Conservation (phyloP, 2,329 filamentous ascomycete species). For the Colletotrichum noveboracense region DNA sequence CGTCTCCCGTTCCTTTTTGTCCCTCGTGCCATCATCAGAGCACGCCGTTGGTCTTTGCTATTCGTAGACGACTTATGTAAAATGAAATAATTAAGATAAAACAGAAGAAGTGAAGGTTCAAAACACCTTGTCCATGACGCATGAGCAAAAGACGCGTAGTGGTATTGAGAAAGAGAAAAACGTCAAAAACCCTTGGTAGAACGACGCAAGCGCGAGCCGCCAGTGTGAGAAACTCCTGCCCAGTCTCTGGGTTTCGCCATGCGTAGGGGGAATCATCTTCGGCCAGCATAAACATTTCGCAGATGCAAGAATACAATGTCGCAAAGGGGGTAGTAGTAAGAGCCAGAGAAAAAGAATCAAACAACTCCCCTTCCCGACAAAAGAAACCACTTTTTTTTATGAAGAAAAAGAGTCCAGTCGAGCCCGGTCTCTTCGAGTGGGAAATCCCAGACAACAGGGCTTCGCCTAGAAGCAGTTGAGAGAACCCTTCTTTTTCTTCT, state of each 20-base stretch:
- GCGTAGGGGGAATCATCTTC: conserved; percentile 22
- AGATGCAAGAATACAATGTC: conserved; percentile 3
- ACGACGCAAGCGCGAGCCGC: conserved; percentile 16
- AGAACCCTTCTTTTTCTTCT: conserved; percentile 93
- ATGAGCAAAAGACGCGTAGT: conserved; percentile 9
- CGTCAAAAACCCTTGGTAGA: background rate
- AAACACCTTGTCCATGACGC: background rate
- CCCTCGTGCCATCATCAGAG: conserved; percentile 17
- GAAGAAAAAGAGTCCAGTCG: conserved; percentile 28
- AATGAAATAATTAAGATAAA: conserved; percentile 4
- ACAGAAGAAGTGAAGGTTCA: conserved; percentile 1
- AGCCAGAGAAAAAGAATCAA: conserved; percentile 9
- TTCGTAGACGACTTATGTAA: conserved; percentile 14
- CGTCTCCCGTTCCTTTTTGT: background rate
- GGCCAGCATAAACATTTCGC: conserved; percentile 17
- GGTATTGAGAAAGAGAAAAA: conserved; percentile 4
- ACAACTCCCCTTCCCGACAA: background rate
- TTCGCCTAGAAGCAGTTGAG: conserved; percentile 90
- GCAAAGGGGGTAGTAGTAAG: conserved; percentile 16
- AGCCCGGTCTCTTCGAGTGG: background rate
- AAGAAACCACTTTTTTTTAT: background rate
- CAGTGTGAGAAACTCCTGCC: conserved; percentile 19
- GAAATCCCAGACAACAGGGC: conserved; percentile 21
- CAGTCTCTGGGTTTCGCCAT: conserved; percentile 19
- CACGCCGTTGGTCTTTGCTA: conserved; percentile 7